Evolutionary conservation across 2,329 filamentous ascomycete genomes (phyloP).

Genomic region (Sporothrix inflata): DNA sequence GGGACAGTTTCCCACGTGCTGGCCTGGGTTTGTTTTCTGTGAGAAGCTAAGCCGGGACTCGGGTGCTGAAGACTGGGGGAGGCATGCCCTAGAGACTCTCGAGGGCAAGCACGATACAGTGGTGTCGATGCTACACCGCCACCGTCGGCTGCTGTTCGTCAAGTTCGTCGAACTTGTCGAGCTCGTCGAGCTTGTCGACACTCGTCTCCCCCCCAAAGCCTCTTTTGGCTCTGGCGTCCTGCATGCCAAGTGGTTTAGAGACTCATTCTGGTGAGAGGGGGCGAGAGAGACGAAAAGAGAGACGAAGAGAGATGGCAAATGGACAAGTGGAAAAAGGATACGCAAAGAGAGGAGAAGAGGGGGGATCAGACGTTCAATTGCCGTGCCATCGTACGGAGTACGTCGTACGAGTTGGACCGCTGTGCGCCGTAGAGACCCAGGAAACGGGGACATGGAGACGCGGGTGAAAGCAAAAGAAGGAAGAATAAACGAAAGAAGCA

Average conservation of each 20-base stretch:
- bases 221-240: slow-evolving; percentile 2
- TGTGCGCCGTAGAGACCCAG: neutral
- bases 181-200: neutral
- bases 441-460: neutral
- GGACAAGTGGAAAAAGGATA: neutral
- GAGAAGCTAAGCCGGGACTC: slow-evolving; percentile 10
- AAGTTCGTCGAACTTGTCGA: neutral
- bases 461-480: neutral
- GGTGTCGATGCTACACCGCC: neutral
- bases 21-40: slow-evolving; percentile 1
- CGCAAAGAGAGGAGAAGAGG: neutral
- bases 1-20: slow-evolving; percentile 20
- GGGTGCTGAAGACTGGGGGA: slow-evolving; percentile 16
- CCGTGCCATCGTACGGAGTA: neutral
- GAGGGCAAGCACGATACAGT: too few species aligned
- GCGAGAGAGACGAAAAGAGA: neutral
- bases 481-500: slow-evolving; percentile 7
- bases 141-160: neutral
- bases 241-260: slow-evolving; percentile 9
- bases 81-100: too few species aligned
- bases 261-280: neutral
- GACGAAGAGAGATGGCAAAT: neutral
- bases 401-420: slow-evolving; percentile 7
- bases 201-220: neutral
- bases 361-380: neutral